A percentile compares a stretch with the other conserved stretches of the same genome.
Evolutionary conservation across 768 basidiomycete genomes (phyloP).

Genomic region (Podaxis rugospora): DNA sequence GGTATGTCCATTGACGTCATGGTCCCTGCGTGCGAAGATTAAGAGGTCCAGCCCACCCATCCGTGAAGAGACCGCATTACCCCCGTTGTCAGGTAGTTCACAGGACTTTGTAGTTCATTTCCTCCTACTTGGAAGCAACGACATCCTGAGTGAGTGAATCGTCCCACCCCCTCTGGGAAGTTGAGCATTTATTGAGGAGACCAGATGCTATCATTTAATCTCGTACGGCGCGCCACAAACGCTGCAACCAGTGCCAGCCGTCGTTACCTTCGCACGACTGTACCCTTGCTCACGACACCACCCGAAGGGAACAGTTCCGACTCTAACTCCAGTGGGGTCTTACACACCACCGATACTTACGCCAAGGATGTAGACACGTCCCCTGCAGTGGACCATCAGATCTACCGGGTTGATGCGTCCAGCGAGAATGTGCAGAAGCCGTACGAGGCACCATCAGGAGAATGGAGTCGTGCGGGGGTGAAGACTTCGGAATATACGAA

Average conservation of each 20-base stretch:
- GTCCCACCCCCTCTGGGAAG: background rate
- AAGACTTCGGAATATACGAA: slow-evolving; percentile 1
- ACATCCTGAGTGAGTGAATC: background rate
- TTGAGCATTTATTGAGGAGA: background rate
- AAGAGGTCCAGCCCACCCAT: background rate
- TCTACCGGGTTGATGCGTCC: slow-evolving; percentile 18
- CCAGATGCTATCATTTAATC: slow-evolving; percentile 1
- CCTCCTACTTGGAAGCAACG: background rate
- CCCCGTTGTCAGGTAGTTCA: background rate
- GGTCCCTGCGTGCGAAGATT: slow-evolving; percentile 9
- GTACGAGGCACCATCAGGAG: slow-evolving; percentile 10
- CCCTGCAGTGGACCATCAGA: slow-evolving; percentile 14
- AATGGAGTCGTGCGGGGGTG: slow-evolving; percentile 7
- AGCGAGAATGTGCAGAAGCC: slow-evolving; percentile 18
- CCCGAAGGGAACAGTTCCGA: background rate
- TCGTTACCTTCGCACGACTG: background rate
- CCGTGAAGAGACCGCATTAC: background rate
- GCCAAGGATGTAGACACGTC: slow-evolving; percentile 18
- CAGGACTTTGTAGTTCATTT: background rate
- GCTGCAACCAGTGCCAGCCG: background rate
- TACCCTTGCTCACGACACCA: background rate
- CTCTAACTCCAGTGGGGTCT: background rate
- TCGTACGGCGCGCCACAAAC: background rate
- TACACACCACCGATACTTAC: slow-evolving; percentile 19
- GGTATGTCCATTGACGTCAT: slow-evolving; percentile 3